Conservation (phyloP, 108 stramenopile genomes). For the Mediolabrus comicus region DNA sequence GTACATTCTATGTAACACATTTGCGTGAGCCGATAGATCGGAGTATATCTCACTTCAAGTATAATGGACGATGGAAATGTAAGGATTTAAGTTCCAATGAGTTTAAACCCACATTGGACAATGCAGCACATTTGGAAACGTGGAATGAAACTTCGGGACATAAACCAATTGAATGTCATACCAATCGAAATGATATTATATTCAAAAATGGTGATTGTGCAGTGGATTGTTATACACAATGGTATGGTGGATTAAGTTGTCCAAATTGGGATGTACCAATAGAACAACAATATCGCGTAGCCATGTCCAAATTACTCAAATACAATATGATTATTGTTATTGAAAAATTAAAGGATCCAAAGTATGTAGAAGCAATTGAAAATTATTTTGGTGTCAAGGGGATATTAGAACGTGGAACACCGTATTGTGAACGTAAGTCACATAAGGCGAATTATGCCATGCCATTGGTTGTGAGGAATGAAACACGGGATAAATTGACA, state of each 20-base stretch:
- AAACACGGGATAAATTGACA: conserved; percentile 15
- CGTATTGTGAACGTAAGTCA: conserved; percentile 28
- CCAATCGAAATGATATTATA: not conserved
- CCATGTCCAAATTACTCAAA: conserved; percentile 20
- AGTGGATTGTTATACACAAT: conserved; percentile 44
- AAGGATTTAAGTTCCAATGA: not conserved
- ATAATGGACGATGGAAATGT: conserved; percentile 48
- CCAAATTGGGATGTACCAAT: conserved; percentile 20
- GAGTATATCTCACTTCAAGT: conserved; percentile 9
- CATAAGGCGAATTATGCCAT: conserved; percentile 23
- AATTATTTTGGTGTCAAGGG: conserved; percentile 40
- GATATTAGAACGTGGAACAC: not conserved
- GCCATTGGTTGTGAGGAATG: conserved; percentile 26
- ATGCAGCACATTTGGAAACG: conserved; percentile 24
- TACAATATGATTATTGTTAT: conserved; percentile 43
- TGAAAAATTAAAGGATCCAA: conserved; percentile 33
- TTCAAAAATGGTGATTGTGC: conserved; percentile 38
- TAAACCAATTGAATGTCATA: not conserved
- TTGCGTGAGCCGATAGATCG: conserved; percentile 31
- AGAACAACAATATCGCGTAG: conserved; percentile 15
- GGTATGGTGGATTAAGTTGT: conserved; percentile 35
- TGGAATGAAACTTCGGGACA: conserved; percentile 32
- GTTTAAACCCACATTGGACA: conserved; percentile 21
- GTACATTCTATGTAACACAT: conserved; percentile 47
- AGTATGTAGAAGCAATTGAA: conserved; percentile 35